Conservation (phyloP, 2,329 filamentous ascomycete genomes). For the Gnomoniopsis smithogilvyi region DNA sequence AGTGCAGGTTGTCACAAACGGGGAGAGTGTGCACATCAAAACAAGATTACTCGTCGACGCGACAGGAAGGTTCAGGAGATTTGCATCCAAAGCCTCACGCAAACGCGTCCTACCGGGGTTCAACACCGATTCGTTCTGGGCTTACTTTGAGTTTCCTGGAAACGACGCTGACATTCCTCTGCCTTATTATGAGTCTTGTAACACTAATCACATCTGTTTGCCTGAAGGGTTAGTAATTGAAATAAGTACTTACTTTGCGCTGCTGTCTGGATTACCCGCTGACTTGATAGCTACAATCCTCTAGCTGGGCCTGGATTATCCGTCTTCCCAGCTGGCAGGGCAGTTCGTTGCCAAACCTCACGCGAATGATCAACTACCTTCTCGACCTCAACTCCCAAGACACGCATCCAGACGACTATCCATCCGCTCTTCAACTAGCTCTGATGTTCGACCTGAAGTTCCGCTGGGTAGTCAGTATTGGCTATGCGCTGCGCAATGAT, state of each 20-base stretch:
- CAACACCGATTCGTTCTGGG: not conserved
- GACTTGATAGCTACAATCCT: not conserved
- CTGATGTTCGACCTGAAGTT: not conserved
- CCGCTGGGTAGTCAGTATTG: not conserved
- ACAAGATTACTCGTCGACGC: not conserved
- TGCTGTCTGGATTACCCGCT: not conserved
- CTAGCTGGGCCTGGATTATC: not conserved
- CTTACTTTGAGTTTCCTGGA: not conserved
- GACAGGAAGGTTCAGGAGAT: not conserved
- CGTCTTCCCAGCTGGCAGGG: not conserved
- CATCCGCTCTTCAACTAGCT: not conserved
- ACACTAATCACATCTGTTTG: not conserved
- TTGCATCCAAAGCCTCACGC: not conserved
- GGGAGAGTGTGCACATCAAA: not conserved
- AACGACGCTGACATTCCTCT: not conserved
- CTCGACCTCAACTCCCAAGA: not conserved
- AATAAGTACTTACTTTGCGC: not conserved
- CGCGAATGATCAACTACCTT: not conserved
- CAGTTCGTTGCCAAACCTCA: not conserved
- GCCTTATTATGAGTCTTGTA: not conserved
- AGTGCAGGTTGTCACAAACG: not conserved
- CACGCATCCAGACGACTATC: not conserved
- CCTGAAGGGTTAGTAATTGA: not conserved
- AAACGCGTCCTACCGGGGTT: not conserved
- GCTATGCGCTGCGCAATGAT: not conserved